phyloP scores from a whole-genome alignment of 805 yeast genomes.

The Myxozyma melibiosi region DNA sequence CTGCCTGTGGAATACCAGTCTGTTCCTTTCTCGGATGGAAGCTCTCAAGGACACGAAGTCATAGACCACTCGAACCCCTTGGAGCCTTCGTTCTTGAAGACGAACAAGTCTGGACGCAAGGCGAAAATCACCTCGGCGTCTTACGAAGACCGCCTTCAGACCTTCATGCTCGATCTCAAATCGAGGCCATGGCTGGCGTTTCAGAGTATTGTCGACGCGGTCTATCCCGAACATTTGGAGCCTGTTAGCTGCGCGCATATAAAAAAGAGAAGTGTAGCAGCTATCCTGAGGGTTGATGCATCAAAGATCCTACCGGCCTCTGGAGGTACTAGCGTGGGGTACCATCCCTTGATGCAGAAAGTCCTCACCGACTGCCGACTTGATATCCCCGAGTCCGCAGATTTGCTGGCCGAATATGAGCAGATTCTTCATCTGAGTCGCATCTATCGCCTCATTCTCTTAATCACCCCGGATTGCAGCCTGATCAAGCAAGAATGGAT shows the following conservation, averaged over 20 bases:
- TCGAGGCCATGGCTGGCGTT: background rate
- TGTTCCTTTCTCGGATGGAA: background rate
- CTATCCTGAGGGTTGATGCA: too few species aligned
- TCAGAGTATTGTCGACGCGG: background rate
- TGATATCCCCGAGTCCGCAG: too few species aligned
- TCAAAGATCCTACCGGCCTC: too few species aligned
- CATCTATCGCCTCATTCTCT: background rate
- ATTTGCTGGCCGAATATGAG: background rate
- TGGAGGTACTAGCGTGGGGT: too few species aligned
- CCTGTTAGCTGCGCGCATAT: too few species aligned
- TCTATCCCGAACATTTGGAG: background rate
- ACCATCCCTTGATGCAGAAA: too few species aligned
- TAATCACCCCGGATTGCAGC: background rate
- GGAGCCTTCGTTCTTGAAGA: background rate
- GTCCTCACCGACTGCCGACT: too few species aligned
- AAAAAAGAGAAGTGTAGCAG: too few species aligned
- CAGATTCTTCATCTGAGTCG: background rate
- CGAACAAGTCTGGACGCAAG: background rate
- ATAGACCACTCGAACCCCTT: background rate
- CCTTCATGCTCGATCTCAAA: background rate
- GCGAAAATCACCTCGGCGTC: background rate
- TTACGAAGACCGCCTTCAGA: background rate
- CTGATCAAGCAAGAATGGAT: background rate
- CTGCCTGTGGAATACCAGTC: background rate
- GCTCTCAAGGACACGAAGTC: background rate